Conservation (phyloP, 2,329 filamentous ascomycete genomes). For the Aureobasidium sp. region DNA sequence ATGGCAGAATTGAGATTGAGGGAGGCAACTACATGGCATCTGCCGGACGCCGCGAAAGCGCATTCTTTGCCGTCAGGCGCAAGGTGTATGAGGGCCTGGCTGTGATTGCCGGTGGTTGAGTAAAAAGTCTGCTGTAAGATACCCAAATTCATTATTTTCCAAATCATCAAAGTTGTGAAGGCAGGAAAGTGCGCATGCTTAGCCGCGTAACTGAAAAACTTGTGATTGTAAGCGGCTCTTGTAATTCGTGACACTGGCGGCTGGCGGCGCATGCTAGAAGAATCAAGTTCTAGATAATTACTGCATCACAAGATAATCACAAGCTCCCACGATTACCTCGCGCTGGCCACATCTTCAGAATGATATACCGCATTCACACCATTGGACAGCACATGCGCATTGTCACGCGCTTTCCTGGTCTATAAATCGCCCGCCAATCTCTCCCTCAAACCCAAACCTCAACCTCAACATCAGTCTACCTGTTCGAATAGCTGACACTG, state of each 20-base stretch:
- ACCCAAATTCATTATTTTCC: background rate
- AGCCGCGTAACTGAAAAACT: background rate
- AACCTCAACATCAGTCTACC: background rate
- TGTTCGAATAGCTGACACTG: background rate
- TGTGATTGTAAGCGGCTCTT: background rate
- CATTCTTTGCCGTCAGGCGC: slow-evolving; percentile 78
- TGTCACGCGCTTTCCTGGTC: background rate
- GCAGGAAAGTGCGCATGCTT: background rate
- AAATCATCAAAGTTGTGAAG: background rate
- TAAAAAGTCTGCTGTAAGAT: slow-evolving; percentile 17
- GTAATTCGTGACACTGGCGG: background rate
- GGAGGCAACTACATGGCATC: slow-evolving; percentile 53
- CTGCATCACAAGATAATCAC: background rate
- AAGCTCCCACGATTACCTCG: background rate
- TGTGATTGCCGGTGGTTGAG: slow-evolving; percentile 67
- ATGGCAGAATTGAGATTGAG: slow-evolving; percentile 84
- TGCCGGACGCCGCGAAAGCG: slow-evolving; percentile 45
- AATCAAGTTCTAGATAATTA: background rate
- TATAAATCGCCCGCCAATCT: background rate
- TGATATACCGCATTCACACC: background rate
- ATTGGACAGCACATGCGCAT: background rate
- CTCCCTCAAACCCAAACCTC: background rate
- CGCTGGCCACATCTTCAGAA: background rate
- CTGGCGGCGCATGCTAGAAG: background rate
- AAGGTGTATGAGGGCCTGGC: slow-evolving; percentile 92